Evolutionary conservation across 306 rosid genomes (phyloP).

Genomic region (Oxytropis ochrocephala): DNA sequence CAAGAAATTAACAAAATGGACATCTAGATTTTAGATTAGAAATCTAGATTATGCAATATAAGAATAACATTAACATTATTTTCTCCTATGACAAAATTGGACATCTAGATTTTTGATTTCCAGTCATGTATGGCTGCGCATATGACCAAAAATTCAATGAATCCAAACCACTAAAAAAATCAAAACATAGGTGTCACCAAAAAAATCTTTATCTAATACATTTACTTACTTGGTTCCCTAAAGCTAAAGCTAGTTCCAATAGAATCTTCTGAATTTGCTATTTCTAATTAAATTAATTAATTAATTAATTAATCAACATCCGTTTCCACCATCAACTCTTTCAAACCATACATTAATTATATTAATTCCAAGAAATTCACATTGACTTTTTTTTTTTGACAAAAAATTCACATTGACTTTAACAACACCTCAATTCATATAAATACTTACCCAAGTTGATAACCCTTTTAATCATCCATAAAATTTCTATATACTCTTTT

Average conservation of each 20-base stretch:
- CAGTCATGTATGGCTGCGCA: slow-evolving; percentile 27
- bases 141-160: slow-evolving; percentile 6
- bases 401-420: slow-evolving; percentile 10
- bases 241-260: background rate
- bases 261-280: background rate
- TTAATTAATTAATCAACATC: background rate
- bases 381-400: too few relatives aligned
- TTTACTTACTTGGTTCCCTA: background rate
- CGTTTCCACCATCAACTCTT: slow-evolving; percentile 18
- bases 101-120: slow-evolving; percentile 3
- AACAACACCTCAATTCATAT: slow-evolving; percentile 13
- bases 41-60: too few relatives aligned
- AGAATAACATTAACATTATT: background rate
- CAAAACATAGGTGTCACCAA: background rate
- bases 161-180: background rate
- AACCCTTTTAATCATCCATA: background rate
- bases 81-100: background rate
- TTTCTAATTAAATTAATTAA: background rate
- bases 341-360: background rate
- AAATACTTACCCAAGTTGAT: background rate
- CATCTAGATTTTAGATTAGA: too few relatives aligned
- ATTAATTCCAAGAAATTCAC: slow-evolving; percentile 25
- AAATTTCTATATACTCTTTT: background rate
- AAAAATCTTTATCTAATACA: background rate
- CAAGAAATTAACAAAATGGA: too few relatives aligned